Percentiles rank a stretch among this genome's conserved stretches.
These are phyloP conservation scores for Neurospora sp. DNA, from an alignment of 495 filamentous ascomycete genomes.

Conservation along the genomic window DNA sequence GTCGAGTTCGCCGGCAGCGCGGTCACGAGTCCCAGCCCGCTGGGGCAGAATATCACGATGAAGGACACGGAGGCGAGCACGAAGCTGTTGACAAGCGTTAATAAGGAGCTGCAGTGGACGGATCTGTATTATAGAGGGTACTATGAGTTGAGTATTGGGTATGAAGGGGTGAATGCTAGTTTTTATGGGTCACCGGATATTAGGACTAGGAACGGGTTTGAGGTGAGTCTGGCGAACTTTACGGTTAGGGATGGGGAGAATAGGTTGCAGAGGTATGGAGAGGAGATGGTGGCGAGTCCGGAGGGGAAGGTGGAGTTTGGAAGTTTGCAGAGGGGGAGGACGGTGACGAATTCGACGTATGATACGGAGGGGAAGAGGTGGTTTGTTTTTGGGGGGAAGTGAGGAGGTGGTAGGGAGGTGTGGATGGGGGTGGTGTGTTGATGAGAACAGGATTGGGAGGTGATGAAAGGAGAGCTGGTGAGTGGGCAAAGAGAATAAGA, in stretches of 20 bases:
- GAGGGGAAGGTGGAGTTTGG: constrained; percentile 1
- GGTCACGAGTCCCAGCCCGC: constrained; percentile 42
- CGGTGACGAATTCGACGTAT: not conserved
- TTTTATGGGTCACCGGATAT: constrained; percentile 41
- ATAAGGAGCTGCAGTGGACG: constrained; percentile 56
- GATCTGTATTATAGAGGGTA: constrained; percentile 60
- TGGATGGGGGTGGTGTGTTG: not conserved
- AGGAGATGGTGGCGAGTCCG: constrained; percentile 1
- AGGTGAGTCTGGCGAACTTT: constrained; percentile 50
- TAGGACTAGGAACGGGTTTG: constrained; percentile 33
- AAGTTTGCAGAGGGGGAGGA: not conserved
- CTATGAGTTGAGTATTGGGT: constrained; percentile 44
- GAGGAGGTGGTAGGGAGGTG: not conserved
- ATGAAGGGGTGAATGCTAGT: constrained; percentile 36
- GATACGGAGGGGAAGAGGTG: constrained; percentile 11
- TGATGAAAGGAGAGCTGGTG: not conserved
- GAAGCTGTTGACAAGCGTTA: constrained; percentile 35
- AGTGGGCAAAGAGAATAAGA: not conserved
- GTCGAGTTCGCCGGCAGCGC: constrained; percentile 59
- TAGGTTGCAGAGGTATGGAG: constrained; percentile 22
- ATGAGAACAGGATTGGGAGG: not conserved
- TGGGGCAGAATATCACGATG: constrained; percentile 35
- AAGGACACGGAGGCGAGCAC: constrained; percentile 6
- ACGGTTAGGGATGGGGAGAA: constrained; percentile 46
- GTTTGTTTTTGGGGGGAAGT: not conserved